These are phyloP conservation scores for Coemansia sp. DNA, from an alignment of 192 early-diverging fungal species.

Conservation along the genomic window DNA sequence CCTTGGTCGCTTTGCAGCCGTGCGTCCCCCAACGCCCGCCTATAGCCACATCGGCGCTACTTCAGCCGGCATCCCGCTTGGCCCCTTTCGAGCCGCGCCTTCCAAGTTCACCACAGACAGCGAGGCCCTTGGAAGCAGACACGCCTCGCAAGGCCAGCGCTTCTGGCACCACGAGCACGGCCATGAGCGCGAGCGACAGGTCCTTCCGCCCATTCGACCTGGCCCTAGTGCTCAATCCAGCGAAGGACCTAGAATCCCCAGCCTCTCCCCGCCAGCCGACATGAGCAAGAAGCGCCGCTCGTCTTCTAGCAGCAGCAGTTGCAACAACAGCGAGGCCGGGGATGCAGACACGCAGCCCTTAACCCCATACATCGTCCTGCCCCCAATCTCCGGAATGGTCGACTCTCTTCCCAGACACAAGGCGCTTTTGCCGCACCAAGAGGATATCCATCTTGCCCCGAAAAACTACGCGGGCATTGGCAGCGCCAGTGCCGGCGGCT, in stretches of 20 bases:
- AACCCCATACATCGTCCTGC: constrained; percentile 19
- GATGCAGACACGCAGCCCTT: constrained; percentile 9
- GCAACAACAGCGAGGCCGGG: constrained; percentile 8
- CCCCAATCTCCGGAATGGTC: constrained; percentile 33
- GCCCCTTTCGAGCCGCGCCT: constrained; percentile 21
- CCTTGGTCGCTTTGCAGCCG: background rate
- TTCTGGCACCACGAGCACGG: constrained; percentile 3
- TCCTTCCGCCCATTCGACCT: constrained; percentile 42
- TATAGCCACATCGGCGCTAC: background rate
- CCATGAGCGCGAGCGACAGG: background rate
- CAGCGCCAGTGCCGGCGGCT: background rate
- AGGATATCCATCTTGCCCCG: background rate
- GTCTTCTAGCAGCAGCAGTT: constrained; percentile 15
- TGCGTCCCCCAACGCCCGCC: background rate
- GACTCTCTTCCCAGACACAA: constrained; percentile 6
- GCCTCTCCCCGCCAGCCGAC: constrained; percentile 36
- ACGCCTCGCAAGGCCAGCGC: background rate
- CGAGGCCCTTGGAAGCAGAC: background rate
- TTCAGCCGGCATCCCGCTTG: background rate
- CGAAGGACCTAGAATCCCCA: constrained; percentile 20
- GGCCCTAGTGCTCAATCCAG: constrained; percentile 29
- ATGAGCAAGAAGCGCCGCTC: constrained; percentile 13
- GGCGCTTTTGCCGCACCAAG: background rate
- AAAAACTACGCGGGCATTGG: background rate
- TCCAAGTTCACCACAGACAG: background rate